Base-by-base conservation (phyloP, 2,329 filamentous ascomycete species). In the Fusarium coicis region DNA sequence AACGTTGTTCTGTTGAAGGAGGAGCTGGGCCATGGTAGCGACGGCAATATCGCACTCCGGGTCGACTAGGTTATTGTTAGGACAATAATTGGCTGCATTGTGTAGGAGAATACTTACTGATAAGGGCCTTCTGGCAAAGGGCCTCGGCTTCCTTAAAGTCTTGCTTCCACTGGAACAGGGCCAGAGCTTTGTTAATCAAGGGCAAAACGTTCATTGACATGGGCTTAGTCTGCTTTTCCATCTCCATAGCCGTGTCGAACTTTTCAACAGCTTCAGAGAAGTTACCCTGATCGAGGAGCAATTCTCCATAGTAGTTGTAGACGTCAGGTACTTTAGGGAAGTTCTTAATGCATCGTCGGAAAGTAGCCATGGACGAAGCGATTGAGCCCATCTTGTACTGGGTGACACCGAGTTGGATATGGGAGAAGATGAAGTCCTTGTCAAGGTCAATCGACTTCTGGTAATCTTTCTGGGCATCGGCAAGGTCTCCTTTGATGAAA, bases 331-430 rank as follows among this genome's bases (percentile, higher is more conserved):
- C 94, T 81, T 96, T 93, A 80, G 95, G 93, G 81, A 99, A 99
- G 85, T 97, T 98, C 92, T 98, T 99, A 83, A 98, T 95, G 84
- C 95, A 97, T 73, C 95, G 90, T 77, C 96, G 91, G 91, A 99
- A 98, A 10, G 96, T 99, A 40, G 96, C 96, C 95, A 98, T 98
- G 52, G 95, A 97, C 14, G 95, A 98, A 12, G 96, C 96, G 66
- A 99, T 93, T 36, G 94, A 97, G 76, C 96, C 96, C 93, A 98
- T 97, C 91, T 99, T 99, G 88, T 99, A 99, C 85, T 99, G 96
- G 55, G 96, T 99, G 58, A 99, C 96, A 82, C 96, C 96, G 47
- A 99, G 93, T 84, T 99, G 96, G 79, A 99, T 99, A 85, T 99
- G 96, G 12, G 96, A 98, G 89, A 97, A 99, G 86, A 99, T 99